Percentiles rank a stretch among this genome's conserved stretches.
Evolutionary conservation across 208 protist species (phyloP).

Genomic region (Histomonas meleagridis): DNA sequence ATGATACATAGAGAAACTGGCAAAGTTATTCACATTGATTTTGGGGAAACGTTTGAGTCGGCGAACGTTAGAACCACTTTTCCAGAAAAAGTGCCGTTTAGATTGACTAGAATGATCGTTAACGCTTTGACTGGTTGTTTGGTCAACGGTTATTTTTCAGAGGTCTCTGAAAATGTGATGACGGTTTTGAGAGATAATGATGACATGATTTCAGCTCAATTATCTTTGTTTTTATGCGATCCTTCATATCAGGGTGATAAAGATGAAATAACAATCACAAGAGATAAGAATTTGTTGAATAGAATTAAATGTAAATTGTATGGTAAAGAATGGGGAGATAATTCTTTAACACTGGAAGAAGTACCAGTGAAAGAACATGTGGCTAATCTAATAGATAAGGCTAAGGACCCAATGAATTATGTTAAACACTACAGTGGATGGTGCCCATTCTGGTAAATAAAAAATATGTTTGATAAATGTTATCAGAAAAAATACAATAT

Average conservation of each 20-base stretch:
- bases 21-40: conserved; percentile 24
- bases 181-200: background rate
- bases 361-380: background rate
- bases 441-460: conserved; percentile 7
- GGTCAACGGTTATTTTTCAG: background rate
- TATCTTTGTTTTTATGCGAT: background rate
- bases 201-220: background rate
- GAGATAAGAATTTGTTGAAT: background rate
- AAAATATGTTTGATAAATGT: background rate
- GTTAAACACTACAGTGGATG: background rate
- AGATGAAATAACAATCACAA: background rate
- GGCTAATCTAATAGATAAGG: background rate
- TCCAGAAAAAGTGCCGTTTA: conserved; percentile 1
- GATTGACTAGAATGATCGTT: background rate
- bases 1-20: conserved; percentile 30
- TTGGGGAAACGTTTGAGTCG: background rate
- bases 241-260: background rate
- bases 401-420: background rate
- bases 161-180: background rate
- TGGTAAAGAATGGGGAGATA: background rate
- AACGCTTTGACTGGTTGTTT: background rate
- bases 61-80: conserved; percentile 44
- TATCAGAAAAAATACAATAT: background rate
- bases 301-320: background rate
- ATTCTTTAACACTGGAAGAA: too few species aligned